These are phyloP conservation scores for Colletotrichum sp. DNA, from an alignment of 2,329 filamentous ascomycete species.

Conservation along the genomic window DNA sequence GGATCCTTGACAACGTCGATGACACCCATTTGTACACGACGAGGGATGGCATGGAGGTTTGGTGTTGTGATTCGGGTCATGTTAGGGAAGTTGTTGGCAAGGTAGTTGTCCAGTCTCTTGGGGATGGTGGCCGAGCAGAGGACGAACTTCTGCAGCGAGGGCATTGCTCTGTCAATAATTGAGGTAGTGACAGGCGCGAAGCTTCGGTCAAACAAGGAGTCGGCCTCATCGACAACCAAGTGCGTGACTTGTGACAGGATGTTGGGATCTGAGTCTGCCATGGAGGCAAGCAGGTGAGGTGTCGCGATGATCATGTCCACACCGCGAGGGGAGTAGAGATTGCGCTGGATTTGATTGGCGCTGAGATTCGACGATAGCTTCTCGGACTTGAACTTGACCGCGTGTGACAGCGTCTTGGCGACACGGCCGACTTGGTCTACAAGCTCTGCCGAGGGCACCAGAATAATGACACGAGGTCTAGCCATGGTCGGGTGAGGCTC, in stretches of 20 bases:
- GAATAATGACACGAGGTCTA: slow-evolving; percentile 80
- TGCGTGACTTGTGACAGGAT: slow-evolving; percentile 91
- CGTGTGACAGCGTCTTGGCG: slow-evolving; percentile 83
- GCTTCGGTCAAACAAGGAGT: slow-evolving; percentile 92
- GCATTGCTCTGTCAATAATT: slow-evolving; percentile 81
- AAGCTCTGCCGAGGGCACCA: slow-evolving; percentile 91
- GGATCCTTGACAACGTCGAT: slow-evolving; percentile 92
- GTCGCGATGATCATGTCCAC: slow-evolving; percentile 89
- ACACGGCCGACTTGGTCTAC: slow-evolving; percentile 85
- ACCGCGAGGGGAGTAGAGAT: slow-evolving; percentile 79
- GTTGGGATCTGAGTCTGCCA: slow-evolving; percentile 88
- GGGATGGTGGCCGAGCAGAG: slow-evolving; percentile 98
- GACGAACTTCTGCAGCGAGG: slow-evolving; percentile 84
- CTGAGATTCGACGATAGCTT: slow-evolving; percentile 80
- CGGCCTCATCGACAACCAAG: slow-evolving; percentile 91
- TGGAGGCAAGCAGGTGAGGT: slow-evolving; percentile 86
- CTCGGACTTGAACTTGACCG: slow-evolving; percentile 84
- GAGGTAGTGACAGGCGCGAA: slow-evolving; percentile 83
- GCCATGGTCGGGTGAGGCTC: slow-evolving; percentile 77
- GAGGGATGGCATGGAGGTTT: slow-evolving; percentile 93
- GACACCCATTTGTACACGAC: slow-evolving; percentile 91
- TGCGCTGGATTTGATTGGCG: slow-evolving; percentile 80
- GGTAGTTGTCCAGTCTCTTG: slow-evolving; percentile 81
- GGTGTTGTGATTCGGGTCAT: slow-evolving; percentile 90
- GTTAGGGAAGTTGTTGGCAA: slow-evolving; percentile 82